These are phyloP conservation scores for Silene latifolia DNA, from an alignment of 148 eudicot genomes.

Conservation along the genomic window DNA sequence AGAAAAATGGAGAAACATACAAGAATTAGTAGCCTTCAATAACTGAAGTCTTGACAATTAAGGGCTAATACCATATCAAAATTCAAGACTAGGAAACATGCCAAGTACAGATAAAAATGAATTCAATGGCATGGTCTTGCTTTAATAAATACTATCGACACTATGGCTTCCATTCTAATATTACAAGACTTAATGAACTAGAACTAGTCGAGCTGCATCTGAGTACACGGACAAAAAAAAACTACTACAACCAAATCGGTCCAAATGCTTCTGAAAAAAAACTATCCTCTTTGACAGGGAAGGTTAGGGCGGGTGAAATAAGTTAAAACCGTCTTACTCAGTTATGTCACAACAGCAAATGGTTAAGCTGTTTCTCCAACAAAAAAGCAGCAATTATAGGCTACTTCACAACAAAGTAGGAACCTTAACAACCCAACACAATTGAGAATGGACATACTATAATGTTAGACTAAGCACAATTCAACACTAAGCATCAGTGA, in stretches of 20 bases:
- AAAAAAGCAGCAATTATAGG: no score
- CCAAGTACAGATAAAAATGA: background rate
- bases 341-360: background rate
- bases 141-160: background rate
- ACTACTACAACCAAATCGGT: background rate
- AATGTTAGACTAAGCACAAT: no score
- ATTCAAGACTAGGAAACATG: background rate
- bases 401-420: background rate
- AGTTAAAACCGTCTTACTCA: background rate
- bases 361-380: background rate
- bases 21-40: background rate
- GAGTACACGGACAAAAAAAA: background rate
- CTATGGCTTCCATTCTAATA: background rate
- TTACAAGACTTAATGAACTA: background rate
- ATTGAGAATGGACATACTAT: background rate
- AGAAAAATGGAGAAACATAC: background rate
- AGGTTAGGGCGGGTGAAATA: background rate
- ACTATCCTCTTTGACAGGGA: background rate
- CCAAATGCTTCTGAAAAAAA: background rate
- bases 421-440: background rate
- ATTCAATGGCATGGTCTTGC: background rate
- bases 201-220: background rate
- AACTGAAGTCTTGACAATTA: background rate
- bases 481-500: background rate
- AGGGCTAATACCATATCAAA: conserved; percentile 3